Percentiles rank a stretch among this genome's conserved stretches.
Conservation (phyloP, 768 basidiomycete genomes). For the Russula sp. region DNA sequence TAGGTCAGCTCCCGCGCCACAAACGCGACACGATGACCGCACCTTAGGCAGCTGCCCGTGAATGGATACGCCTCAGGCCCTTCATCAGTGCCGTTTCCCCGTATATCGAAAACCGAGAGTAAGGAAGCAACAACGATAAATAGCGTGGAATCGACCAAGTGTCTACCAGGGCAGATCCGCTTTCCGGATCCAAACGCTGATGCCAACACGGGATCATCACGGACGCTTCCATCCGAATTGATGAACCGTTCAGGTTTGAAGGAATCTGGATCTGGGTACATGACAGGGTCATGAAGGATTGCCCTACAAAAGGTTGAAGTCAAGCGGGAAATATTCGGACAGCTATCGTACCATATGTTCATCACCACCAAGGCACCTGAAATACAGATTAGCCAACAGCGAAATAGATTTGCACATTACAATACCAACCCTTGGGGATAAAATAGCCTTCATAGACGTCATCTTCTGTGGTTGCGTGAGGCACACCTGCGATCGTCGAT, state of each 20-base stretch:
- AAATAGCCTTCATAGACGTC: constrained; percentile 34
- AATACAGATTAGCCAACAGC: neutral
- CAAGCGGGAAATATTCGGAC: neutral
- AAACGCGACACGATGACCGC: neutral
- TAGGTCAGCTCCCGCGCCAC: neutral
- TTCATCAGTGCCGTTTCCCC: neutral
- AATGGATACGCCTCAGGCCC: neutral
- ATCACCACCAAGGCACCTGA: neutral
- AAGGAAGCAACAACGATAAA: constrained; percentile 18
- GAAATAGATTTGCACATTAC: neutral
- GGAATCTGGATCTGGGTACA: constrained; percentile 31
- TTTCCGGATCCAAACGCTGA: constrained; percentile 16
- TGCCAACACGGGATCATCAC: constrained; percentile 15
- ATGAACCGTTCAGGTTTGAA: constrained; percentile 33
- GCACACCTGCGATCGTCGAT: constrained; percentile 20
- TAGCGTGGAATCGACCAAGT: constrained; percentile 14
- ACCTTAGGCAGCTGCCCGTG: constrained; percentile 6
- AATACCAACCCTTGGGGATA: constrained; percentile 32
- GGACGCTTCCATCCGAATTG: constrained; percentile 15
- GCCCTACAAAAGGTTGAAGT: constrained; percentile 21
- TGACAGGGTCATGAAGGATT: constrained; percentile 30
- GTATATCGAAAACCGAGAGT: constrained; percentile 14
- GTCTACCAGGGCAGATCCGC: constrained; percentile 26
- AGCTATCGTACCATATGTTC: constrained; percentile 9
- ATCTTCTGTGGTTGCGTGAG: constrained; percentile 31